Evolutionary conservation across 768 basidiomycete genomes (phyloP).

Genomic region (Auricularia auricula-judae): DNA sequence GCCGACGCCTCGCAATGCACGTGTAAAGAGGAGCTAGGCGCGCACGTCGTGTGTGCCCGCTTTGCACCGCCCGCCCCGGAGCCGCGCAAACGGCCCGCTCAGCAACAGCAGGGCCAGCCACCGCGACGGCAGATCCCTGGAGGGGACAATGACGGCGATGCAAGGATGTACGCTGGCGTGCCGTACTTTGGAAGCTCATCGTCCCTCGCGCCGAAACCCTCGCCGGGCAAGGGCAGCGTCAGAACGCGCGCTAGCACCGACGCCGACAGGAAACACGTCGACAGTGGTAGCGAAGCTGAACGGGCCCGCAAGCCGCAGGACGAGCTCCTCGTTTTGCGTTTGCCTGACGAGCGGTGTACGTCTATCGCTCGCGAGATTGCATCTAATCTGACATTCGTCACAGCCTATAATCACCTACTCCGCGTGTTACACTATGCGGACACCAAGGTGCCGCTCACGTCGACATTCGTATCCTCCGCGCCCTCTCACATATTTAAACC

Average conservation of each 20-base stretch:
- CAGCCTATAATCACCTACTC: not conserved
- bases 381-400: not conserved
- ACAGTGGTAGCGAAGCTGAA: not conserved
- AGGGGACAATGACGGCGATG: not conserved
- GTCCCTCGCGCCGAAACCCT: not conserved
- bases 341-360: not conserved
- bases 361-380: not conserved
- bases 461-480: not conserved
- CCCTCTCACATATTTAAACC: not conserved
- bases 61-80: not conserved
- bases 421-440: not conserved
- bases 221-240: not conserved
- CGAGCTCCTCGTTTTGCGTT: not conserved
- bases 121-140: not conserved
- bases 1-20: not conserved
- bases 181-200: not conserved
- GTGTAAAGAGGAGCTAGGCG: not conserved
- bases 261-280: not conserved
- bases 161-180: not conserved
- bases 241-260: not conserved
- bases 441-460: not conserved
- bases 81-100: not conserved
- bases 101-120: not conserved
- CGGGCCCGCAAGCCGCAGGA: not conserved
- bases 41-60: not conserved